Percentiles rank a stretch among this genome's conserved stretches.
Evolutionary conservation across 768 basidiomycete genomes (phyloP).

Genomic region (Termitomyces sp.): DNA sequence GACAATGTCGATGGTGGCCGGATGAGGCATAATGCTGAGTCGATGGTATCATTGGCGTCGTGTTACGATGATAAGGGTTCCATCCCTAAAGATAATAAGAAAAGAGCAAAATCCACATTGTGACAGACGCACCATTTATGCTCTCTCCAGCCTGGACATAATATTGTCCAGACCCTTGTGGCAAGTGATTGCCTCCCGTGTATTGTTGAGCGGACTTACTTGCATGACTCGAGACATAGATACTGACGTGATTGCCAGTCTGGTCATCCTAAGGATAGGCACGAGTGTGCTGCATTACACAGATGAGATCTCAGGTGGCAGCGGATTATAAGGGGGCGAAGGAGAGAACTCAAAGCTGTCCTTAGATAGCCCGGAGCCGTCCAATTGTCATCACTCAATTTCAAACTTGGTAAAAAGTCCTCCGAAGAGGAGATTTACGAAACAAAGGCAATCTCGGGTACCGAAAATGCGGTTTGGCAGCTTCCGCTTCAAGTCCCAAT

Average conservation of each 20-base stretch:
- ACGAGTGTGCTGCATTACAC: constrained; percentile 35
- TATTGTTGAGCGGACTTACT: constrained; percentile 22
- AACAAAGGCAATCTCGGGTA: constrained; percentile 29
- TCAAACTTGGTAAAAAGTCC: constrained; percentile 34
- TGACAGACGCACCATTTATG: constrained; percentile 9
- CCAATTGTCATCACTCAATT: constrained; percentile 28
- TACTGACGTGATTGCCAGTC: constrained; percentile 23
- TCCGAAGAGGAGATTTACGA: constrained; percentile 33
- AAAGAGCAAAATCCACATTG: background rate
- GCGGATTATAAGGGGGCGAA: constrained; percentile 21
- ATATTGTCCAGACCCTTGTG: constrained; percentile 28
- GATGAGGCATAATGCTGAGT: constrained; percentile 24
- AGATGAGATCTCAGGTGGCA: constrained; percentile 19
- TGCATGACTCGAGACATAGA: constrained; percentile 18
- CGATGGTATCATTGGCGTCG: constrained; percentile 27
- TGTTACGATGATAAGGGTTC: constrained; percentile 29
- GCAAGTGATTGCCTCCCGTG: constrained; percentile 23
- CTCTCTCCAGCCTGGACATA: constrained; percentile 23
- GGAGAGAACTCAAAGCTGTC: constrained; percentile 20
- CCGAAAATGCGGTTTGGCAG: constrained; percentile 35
- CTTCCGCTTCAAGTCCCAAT: constrained; percentile 29
- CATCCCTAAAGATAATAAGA: background rate
- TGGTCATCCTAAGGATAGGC: constrained; percentile 37
- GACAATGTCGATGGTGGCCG: constrained; percentile 18
- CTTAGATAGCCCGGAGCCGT: constrained; percentile 41